Conservation (phyloP, 2,329 filamentous ascomycete genomes). For the Penicillium sp. region DNA sequence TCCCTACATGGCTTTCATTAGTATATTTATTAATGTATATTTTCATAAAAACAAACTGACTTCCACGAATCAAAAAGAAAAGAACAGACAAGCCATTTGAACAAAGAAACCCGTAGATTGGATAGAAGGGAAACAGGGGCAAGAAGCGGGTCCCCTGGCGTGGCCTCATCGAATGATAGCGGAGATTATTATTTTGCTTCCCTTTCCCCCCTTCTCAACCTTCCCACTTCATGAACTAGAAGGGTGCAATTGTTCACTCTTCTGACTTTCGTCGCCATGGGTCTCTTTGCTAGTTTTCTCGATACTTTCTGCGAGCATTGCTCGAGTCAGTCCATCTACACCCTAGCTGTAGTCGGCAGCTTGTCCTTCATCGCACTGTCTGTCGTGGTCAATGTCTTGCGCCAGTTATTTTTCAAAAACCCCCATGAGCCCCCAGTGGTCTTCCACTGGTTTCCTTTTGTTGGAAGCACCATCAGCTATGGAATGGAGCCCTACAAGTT, state of each 20-base stretch:
- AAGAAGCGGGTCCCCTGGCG: conserved; percentile 15
- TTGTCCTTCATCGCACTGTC: conserved; percentile 54
- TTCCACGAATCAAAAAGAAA: not conserved
- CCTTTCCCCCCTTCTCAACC: conserved; percentile 4
- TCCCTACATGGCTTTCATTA: not conserved
- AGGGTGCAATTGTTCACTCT: not conserved
- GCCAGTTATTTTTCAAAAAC: conserved; percentile 78
- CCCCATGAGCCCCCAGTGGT: conserved; percentile 72
- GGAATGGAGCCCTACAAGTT: conserved; percentile 78
- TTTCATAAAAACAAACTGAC: not conserved
- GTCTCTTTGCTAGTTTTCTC: conserved; percentile 51
- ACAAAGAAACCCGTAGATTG: not conserved
- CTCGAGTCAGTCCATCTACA: conserved; percentile 48
- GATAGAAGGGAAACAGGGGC: not conserved
- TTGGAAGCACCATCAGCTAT: conserved; percentile 91
- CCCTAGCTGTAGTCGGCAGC: conserved; percentile 47
- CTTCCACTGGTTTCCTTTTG: conserved; percentile 67
- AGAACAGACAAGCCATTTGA: not conserved
- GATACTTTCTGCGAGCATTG: conserved; percentile 48
- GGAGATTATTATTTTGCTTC: conserved; percentile 24
- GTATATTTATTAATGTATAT: not conserved
- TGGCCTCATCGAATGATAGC: conserved; percentile 20
- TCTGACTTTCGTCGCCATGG: conserved; percentile 42
- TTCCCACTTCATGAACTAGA: conserved; percentile 1
- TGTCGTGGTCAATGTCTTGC: conserved; percentile 75